Base-by-base conservation (phyloP, 73 alveolate genomes). In the Stentor roeselii region DNA sequence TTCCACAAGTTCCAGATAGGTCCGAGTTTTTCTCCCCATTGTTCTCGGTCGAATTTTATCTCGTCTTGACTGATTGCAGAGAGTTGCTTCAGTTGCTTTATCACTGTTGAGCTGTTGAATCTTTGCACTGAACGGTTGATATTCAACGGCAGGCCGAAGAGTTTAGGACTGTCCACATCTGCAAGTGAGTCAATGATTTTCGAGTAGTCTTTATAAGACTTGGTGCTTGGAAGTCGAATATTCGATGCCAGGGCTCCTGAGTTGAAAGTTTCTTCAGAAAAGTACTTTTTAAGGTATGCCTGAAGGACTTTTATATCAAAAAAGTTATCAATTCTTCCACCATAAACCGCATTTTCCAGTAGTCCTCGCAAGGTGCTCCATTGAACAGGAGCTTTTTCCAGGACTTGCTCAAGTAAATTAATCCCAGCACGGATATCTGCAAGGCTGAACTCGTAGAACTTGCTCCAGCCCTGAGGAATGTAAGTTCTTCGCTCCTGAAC, bases 401-500 rank as follows among this genome's bases (percentile, higher is more conserved):
- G 86, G 41, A 95, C 84, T 78, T 93, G 89, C 60, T 82, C 90
- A 78, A 95, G 90, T 75, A 95, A 89, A 41, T 95, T 86, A 40
- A 91, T 98, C 83, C 99, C 98, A 36, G 99, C 99, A 83, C 97
- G 96, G 80, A 96, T 88, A 88, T 98, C 99, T 60, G 99, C 99
- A 89, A 95, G 97, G 3, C 99, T 97, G 90, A 98, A 98, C 92
- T 98, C 99, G 76, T 98, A 98, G 97, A 97, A 98, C 88, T 98
- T 98, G 60, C 99, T 91, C 99, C 99, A 98, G 3, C 99, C 99
- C 89, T 98, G 99, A 0, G 99, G 99, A 30, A 97, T 98, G 85
- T 95, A 98, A 15, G 99, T 97, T 83, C 99, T 93, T 78, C 99
- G 95, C 89, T 98, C 99, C 78, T 98, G 98, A 78, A 98, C 92